These are phyloP conservation scores for Lippia alba DNA, from an alignment of 305 asterid genomes.

Conservation along the genomic window DNA sequence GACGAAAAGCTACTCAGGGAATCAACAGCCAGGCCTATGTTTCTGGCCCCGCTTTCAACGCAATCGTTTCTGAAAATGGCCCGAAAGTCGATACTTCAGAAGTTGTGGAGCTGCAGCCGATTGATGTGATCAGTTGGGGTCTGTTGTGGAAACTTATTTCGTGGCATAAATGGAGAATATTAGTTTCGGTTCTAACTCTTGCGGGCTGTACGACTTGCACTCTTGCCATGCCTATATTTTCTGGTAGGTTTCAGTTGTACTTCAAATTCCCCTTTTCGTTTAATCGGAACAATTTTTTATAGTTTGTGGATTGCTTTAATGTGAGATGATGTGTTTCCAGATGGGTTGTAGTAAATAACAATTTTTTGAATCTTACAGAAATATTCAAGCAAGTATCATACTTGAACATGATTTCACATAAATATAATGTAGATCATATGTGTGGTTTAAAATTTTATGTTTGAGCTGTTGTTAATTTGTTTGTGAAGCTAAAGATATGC, in stretches of 20 bases:
- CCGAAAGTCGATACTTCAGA: conserved; percentile 59
- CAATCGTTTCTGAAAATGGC: conserved; percentile 62
- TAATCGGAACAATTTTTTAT: no score
- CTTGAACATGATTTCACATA: no score
- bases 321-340: no score
- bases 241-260: conserved; percentile 56
- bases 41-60: conserved; percentile 83
- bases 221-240: conserved; percentile 79
- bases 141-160: conserved; percentile 71
- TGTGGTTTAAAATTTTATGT: no score
- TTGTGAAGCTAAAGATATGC: no score
- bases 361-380: no score
- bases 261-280: background rate
- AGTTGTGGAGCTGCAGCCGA: conserved; percentile 48
- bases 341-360: no score
- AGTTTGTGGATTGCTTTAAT: no score
- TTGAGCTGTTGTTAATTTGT: no score
- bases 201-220: conserved; percentile 73
- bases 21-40: conserved; percentile 55
- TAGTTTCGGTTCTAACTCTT: conserved; percentile 63
- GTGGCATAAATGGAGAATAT: conserved; percentile 70
- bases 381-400: no score
- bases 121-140: conserved; percentile 79
- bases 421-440: no score
- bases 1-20: conserved; percentile 24